Evolutionary conservation across 2,329 filamentous ascomycete species (phyloP), one percentile per base, ranked within the genome.

Genomic region (Ilyonectria sp.): DNA sequence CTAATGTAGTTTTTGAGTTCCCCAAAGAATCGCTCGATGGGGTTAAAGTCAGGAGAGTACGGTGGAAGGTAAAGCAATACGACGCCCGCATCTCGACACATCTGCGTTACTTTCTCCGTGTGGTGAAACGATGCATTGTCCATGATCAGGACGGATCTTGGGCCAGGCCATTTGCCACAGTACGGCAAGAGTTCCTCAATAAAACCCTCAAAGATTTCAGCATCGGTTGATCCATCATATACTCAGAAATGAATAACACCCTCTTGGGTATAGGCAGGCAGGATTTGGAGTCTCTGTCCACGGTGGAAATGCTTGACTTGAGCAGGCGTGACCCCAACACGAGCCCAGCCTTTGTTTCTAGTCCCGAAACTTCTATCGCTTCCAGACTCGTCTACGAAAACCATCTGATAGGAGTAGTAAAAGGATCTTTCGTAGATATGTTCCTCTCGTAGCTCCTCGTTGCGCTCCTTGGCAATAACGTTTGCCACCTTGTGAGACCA

Each of bases 61-160:
- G 70, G 71, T 23, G 69, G 53, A 10, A 70, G 40, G 31, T 62
- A 68, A 10, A 60, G 13, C 10, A 75, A n/a, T 17, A 58, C 50
- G 0, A 75, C 69, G 0, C 71, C 69, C 11, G 68, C 71, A 4
- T 73, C 63, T 15, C 37, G 56, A 43, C 69, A 80, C 69, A 80
- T 70, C 65, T 78, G 65, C 58, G 61, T 19, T n/a, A 80, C 73
- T 26, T 65, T 67, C 10, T 73, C 69, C 46, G 67, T 75, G 35
- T 70, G 63, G 69, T 81, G 74, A 56, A 76, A 77, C 15, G 76
- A 78, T 17, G 76, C 76, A 68, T 80, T 81, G 61, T 81, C 79
- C 69, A 81, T 80, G 8, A 80, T 67, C 6, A 81, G 70, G 11
- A 82, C 76, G 13, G 77, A 81, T 55, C 78, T 79, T 40, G 72